Evolutionary conservation across 2,329 filamentous ascomycete genomes (phyloP).

Genomic region (Aspergillus sp.): DNA sequence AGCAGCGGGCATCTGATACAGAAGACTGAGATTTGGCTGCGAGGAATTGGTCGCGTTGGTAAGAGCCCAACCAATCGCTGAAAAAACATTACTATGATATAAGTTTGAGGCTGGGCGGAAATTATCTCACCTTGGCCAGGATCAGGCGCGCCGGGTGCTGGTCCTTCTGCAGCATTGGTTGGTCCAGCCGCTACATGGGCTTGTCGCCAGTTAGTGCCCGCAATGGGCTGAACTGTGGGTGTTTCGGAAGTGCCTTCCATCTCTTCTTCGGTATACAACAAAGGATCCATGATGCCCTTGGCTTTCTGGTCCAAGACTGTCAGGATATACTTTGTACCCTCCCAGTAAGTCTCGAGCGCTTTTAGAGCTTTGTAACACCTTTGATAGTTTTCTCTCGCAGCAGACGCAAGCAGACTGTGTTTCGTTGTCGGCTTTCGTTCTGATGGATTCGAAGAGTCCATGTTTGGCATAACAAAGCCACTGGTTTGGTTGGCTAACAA

Average conservation of each 20-base stretch:
- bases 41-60: conserved; percentile 86
- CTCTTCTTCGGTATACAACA: conserved; percentile 71
- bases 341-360: conserved; percentile 83
- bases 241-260: conserved; percentile 71
- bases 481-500: conserved; percentile 38
- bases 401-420: conserved; percentile 77
- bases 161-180: conserved; percentile 28
- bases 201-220: conserved; percentile 55
- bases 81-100: conserved; percentile 42
- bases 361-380: conserved; percentile 82
- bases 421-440: conserved; percentile 54
- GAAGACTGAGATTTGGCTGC: conserved; percentile 78
- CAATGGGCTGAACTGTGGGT: conserved; percentile 56
- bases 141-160: conserved; percentile 37
- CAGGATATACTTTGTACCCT: conserved; percentile 82
- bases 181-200: conserved; percentile 37
- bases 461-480: conserved; percentile 40
- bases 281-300: conserved; percentile 80
- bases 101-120: not conserved
- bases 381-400: conserved; percentile 85
- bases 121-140: conserved; percentile 54
- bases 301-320: conserved; percentile 86
- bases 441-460: conserved; percentile 33
- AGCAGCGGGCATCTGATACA: conserved; percentile 67
- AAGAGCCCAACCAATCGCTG: conserved; percentile 81